Evolutionary conservation across 2,329 filamentous ascomycete species (phyloP), one percentile per base, ranked within the genome.

Genomic region (Fusarium sp.): DNA sequence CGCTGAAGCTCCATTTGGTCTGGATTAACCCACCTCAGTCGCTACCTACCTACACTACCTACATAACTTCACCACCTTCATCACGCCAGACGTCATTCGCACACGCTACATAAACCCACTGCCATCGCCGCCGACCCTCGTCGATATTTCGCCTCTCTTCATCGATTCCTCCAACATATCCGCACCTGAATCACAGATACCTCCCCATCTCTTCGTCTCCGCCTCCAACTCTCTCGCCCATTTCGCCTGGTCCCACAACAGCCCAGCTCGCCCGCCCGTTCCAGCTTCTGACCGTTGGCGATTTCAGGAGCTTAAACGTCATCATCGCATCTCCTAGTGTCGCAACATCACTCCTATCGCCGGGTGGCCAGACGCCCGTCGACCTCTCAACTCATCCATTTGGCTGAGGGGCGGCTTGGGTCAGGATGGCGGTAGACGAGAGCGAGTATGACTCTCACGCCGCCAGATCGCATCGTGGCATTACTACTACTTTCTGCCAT

Each of bases 401-500:
- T 71, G 58, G 62, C 54, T 40, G 67, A 63, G 64, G 58, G 66
- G 72, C 68, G 69, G 62, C 67, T 24, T 61, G 37, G 54, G 68
- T 57, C 66, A 72, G 65, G 66, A 91, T 91, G 89, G 88, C 88
- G 82, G 84, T 88, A 79, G 84, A 88, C 79, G 86, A 89, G 80
- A 84, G 83, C 79, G 82, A 85, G 88, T 90, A 83, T 72, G 86
- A 81, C 70, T 40, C 64, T 57, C 38, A 31, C 62, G 18, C 35
- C 22, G 29, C 52, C 20, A 62, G 45, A 27, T 18, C 20, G n/a
- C 56, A 64, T 31, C 34, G 35, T 22, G 42, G 42, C 47, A 52
- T 52, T 27, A 47, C 29, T 38, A 24, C 59, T 31, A 50, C 31
- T 50, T 57, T 60, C 64, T 68, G 71, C 64, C 68, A 69, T 72